Percentiles rank a stretch among this genome's conserved stretches.
These are phyloP conservation scores for Sporothrix globosa DNA, from an alignment of 2,329 filamentous ascomycete species.

Conservation along the genomic window DNA sequence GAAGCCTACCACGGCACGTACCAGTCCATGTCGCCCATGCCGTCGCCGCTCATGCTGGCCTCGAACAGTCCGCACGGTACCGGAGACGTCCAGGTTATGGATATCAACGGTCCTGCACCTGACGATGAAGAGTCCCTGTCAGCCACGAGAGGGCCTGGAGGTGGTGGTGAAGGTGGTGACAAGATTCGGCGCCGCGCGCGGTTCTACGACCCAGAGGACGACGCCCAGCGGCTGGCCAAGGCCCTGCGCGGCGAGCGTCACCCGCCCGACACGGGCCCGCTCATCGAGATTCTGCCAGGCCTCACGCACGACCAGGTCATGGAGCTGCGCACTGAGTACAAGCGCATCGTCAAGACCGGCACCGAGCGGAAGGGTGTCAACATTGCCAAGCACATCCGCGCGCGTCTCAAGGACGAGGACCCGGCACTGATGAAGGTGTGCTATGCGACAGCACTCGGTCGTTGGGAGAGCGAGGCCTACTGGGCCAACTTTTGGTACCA, in stretches of 20 bases:
- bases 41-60: slow-evolving; percentile 70
- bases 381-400: slow-evolving; percentile 81
- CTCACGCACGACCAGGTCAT: slow-evolving; percentile 87
- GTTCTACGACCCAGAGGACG: slow-evolving; percentile 83
- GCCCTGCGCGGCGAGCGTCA: slow-evolving; percentile 69
- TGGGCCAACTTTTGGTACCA: slow-evolving; percentile 99
- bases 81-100: slow-evolving; percentile 43
- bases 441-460: slow-evolving; percentile 85
- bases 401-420: slow-evolving; percentile 71
- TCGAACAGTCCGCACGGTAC: slow-evolving; percentile 55
- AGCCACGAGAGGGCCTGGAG: slow-evolving; percentile 31
- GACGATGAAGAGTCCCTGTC: slow-evolving; percentile 47
- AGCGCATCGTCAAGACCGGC: slow-evolving; percentile 81
- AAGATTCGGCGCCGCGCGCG: slow-evolving; percentile 63
- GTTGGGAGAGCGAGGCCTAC: slow-evolving; percentile 92
- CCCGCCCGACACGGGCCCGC: slow-evolving; percentile 66
- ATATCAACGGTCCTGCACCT: slow-evolving; percentile 58
- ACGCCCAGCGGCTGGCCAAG: slow-evolving; percentile 74
- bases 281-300: slow-evolving; percentile 82
- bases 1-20: slow-evolving; percentile 94
- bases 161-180: slow-evolving; percentile 46
- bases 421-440: slow-evolving; percentile 84
- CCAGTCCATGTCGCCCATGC: slow-evolving; percentile 93
- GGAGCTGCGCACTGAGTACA: slow-evolving; percentile 85
- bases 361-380: slow-evolving; percentile 75